phyloP scores from a whole-genome alignment of 2,329 filamentous ascomycete species.

The Myotisia sp. region DNA sequence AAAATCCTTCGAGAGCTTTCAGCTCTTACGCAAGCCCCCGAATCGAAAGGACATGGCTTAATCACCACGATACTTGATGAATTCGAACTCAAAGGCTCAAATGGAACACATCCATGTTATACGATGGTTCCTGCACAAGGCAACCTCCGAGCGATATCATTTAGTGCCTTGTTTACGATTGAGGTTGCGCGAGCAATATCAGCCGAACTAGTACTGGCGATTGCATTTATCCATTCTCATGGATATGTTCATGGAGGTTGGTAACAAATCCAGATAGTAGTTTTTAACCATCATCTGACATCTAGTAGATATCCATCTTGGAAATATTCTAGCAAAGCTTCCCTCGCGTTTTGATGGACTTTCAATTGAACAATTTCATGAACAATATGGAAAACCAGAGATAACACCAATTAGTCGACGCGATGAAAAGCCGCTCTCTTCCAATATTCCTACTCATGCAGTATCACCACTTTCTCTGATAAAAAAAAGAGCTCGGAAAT shows the following conservation, averaged over 20 bases:
- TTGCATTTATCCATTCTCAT: slow-evolving; percentile 14
- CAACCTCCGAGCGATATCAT: slow-evolving; percentile 15
- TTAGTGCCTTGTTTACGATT: slow-evolving; percentile 10
- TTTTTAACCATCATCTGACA: not conserved
- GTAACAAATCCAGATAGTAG: not conserved
- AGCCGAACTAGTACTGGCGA: slow-evolving; percentile 11
- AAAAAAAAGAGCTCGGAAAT: slow-evolving; percentile 14
- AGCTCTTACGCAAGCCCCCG: not conserved
- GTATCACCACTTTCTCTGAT: slow-evolving; percentile 14
- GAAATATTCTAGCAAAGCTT: slow-evolving; percentile 12
- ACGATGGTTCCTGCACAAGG: slow-evolving; percentile 13
- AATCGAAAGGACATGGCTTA: not conserved
- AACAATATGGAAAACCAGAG: slow-evolving; percentile 16
- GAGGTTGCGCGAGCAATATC: slow-evolving; percentile 12
- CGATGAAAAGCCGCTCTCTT: slow-evolving; percentile 14
- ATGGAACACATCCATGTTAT: slow-evolving; percentile 14
- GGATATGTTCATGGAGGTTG: slow-evolving; percentile 17
- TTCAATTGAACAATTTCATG: slow-evolving; percentile 15
- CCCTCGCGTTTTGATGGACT: slow-evolving; percentile 12
- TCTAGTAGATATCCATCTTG: slow-evolving; percentile 15
- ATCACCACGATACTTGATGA: slow-evolving; percentile 11
- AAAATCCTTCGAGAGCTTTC: slow-evolving; percentile 15
- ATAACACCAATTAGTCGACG: slow-evolving; percentile 10
- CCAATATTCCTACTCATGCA: slow-evolving; percentile 13
- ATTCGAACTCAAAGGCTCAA: slow-evolving; percentile 13